Conservation (phyloP, 1,284 basidiomycete genomes). For the Heliocybe sulcata region DNA sequence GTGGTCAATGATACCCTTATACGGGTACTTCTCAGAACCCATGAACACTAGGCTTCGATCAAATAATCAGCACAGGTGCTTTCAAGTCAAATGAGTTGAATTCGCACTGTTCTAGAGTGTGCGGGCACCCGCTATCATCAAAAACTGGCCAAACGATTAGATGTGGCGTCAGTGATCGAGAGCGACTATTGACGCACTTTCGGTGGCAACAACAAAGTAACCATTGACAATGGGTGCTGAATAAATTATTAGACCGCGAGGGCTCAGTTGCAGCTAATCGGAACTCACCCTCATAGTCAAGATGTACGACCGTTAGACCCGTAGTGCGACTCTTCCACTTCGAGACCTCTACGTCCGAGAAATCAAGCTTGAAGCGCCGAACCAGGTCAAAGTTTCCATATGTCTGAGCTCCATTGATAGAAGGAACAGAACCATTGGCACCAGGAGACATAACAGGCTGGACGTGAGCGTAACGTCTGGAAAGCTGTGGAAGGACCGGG, state of each 20-base stretch:
- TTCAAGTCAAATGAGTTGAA: constrained; percentile 6
- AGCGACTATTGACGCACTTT: constrained; percentile 53
- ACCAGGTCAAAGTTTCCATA: constrained; percentile 80
- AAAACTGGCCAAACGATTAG: constrained; percentile 54
- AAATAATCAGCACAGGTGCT: neutral
- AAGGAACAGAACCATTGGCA: neutral
- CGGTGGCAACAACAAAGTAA: constrained; percentile 89
- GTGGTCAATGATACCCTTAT: constrained; percentile 95
- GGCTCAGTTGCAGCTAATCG: neutral
- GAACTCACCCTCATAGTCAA: constrained; percentile 74
- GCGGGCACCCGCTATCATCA: constrained; percentile 88
- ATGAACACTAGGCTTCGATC: constrained; percentile 77
- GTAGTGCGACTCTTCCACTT: constrained; percentile 82
- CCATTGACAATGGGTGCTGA: constrained; percentile 87
- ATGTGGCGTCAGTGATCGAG: neutral
- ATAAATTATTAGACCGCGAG: constrained; percentile 10
- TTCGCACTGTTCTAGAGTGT: constrained; percentile 86
- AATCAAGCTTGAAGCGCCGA: constrained; percentile 63
- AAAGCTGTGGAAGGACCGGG: neutral
- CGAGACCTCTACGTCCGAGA: constrained; percentile 70
- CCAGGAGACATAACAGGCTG: neutral
- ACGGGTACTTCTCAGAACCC: constrained; percentile 91
- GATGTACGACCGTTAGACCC: constrained; percentile 73
- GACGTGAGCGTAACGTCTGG: neutral
- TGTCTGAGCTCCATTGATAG: constrained; percentile 18